Evolutionary conservation across 345 rosid species (phyloP).

Genomic region (Brassica carinata): DNA sequence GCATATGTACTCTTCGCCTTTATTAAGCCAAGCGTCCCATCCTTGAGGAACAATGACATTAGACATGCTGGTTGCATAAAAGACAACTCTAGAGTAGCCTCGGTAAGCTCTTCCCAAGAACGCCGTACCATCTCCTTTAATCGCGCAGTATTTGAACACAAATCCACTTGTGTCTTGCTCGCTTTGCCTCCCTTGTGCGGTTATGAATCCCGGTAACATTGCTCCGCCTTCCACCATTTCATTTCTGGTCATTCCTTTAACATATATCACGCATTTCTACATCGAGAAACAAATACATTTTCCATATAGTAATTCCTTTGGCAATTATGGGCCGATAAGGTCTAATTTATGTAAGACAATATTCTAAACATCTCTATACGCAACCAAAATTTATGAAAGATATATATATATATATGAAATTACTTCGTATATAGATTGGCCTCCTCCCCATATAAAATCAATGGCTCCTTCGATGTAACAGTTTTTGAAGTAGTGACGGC

Average conservation of each 20-base stretch:
- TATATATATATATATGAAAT: background rate
- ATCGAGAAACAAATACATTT: background rate
- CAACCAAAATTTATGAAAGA: background rate
- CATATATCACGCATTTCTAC: slow-evolving; percentile 26
- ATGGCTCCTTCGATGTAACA: slow-evolving; percentile 52
- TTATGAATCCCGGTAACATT: slow-evolving; percentile 40
- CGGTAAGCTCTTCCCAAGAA: slow-evolving; percentile 51
- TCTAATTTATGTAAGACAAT: background rate
- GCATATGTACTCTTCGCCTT: slow-evolving; percentile 45
- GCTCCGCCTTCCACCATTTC: background rate
- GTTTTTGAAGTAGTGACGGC: slow-evolving; percentile 46
- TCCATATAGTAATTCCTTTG: background rate
- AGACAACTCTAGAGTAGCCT: slow-evolving; percentile 43
- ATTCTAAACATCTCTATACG: background rate
- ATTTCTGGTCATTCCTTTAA: slow-evolving; percentile 13
- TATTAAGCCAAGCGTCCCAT: slow-evolving; percentile 45
- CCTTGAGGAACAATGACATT: slow-evolving; percentile 41
- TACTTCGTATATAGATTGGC: slow-evolving; percentile 52
- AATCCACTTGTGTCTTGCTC: slow-evolving; percentile 34
- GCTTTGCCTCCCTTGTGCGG: slow-evolving; percentile 46
- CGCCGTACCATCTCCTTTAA: slow-evolving; percentile 39
- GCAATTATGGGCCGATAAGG: background rate
- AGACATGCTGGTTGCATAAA: slow-evolving; percentile 32
- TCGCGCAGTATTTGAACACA: slow-evolving; percentile 35
- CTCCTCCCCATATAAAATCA: slow-evolving; percentile 58